Percentiles rank a stretch among this genome's conserved stretches.
Evolutionary conservation across 345 rosid genomes (phyloP).

Genomic region (Pugionium cornutum): DNA sequence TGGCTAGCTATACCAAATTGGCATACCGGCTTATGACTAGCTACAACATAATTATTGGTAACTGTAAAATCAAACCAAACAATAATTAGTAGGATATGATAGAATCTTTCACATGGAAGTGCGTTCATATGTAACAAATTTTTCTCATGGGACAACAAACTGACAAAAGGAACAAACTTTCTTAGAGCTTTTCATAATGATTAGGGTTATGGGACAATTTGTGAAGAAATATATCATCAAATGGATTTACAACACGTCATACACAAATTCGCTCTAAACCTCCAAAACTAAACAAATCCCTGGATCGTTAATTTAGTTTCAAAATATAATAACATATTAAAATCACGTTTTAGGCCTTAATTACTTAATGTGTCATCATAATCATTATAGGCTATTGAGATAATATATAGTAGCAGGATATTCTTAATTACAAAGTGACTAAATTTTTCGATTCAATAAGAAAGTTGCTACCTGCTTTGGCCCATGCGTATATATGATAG

Average conservation of each 20-base stretch:
- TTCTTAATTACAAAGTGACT: slow-evolving; percentile 1
- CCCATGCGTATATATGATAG: slow-evolving; percentile 51
- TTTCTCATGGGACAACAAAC: slow-evolving; percentile 33
- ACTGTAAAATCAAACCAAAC: slow-evolving; percentile 24
- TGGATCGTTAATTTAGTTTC: slow-evolving; percentile 33
- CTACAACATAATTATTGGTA: slow-evolving; percentile 18
- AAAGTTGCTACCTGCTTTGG: slow-evolving; percentile 49
- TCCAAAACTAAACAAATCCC: slow-evolving; percentile 25
- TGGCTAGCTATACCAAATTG: background rate
- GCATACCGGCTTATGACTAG: slow-evolving; percentile 1
- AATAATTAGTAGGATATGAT: slow-evolving; percentile 6
- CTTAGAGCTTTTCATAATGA: slow-evolving; percentile 40
- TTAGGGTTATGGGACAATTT: slow-evolving; percentile 39
- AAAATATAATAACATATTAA: background rate
- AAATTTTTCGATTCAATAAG: background rate
- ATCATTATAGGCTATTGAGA: slow-evolving; percentile 30
- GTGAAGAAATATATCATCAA: slow-evolving; percentile 20
- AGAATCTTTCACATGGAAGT: slow-evolving; percentile 23
- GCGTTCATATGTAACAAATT: slow-evolving; percentile 35
- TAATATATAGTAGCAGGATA: background rate
- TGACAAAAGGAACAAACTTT: slow-evolving; percentile 33
- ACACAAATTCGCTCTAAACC: slow-evolving; percentile 19
- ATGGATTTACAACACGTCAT: slow-evolving; percentile 36
- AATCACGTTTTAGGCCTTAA: slow-evolving; percentile 7
- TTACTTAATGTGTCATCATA: slow-evolving; percentile 34